Evolutionary conservation across 148 eudicot genomes (phyloP).

Genomic region (Salicornia ramosissima): DNA sequence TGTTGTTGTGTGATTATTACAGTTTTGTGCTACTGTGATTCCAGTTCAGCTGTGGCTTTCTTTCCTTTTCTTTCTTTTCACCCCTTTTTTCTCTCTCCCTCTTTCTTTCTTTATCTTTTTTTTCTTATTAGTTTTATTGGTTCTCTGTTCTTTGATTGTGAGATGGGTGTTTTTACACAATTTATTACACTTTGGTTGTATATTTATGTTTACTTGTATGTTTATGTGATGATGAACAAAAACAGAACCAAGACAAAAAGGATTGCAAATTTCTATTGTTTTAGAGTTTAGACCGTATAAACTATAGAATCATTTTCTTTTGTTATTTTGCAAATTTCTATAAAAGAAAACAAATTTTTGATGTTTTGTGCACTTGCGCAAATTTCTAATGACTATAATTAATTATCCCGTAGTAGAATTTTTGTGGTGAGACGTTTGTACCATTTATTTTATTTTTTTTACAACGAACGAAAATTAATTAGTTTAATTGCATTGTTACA

Average conservation of each 20-base stretch:
- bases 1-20: constrained; percentile 31
- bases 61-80: constrained; percentile 12
- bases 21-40: constrained; percentile 23
- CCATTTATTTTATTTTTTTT: no score
- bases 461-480: no score
- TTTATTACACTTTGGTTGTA: constrained; percentile 5
- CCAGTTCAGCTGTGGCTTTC: constrained; percentile 32
- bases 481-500: no score
- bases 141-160: background rate
- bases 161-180: background rate
- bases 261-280: background rate
- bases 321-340: no score
- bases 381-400: no score
- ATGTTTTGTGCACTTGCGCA: no score
- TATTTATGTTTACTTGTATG: background rate
- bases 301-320: no score
- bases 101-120: background rate
- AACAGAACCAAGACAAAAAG: background rate
- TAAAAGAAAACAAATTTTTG: no score
- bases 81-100: background rate
- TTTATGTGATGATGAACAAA: constrained; percentile 3
- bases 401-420: no score
- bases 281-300: no score
- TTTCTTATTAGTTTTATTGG: background rate
- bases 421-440: no score